phyloP scores from a whole-genome alignment of 345 rosid species.

The Theobroma cacao region DNA sequence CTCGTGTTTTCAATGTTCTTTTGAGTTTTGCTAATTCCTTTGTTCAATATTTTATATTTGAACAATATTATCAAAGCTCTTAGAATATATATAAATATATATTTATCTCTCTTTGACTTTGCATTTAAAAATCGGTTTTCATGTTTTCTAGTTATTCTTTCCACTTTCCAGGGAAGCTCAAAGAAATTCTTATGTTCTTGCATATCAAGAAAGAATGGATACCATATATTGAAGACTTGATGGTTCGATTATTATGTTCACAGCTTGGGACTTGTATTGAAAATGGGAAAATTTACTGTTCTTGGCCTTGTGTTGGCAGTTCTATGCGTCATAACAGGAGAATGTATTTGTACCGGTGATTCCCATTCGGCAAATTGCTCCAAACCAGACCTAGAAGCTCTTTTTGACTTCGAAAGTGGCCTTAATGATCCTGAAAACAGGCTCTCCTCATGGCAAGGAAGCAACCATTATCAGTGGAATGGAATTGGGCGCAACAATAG shows the following conservation, averaged over 20 bases:
- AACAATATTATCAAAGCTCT: background rate
- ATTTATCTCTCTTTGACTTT: background rate
- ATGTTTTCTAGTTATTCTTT: too few species aligned
- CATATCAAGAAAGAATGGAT: background rate
- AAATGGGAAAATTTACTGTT: conserved; percentile 17
- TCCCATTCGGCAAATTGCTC: conserved; percentile 22
- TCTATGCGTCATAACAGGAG: conserved; percentile 13
- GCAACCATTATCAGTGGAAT: conserved; percentile 38
- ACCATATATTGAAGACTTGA: background rate
- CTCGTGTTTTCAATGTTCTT: background rate
- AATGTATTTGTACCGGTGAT: conserved; percentile 19
- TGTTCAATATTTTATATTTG: background rate
- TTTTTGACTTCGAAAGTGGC: conserved; percentile 30
- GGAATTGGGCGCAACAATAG: conserved; percentile 32
- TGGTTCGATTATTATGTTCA: background rate
- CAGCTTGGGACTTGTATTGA: background rate
- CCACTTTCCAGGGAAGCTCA: background rate
- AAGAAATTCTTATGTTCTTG: background rate
- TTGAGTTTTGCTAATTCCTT: background rate
- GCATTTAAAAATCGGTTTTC: background rate
- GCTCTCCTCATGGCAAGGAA: conserved; percentile 36
- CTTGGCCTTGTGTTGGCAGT: conserved; percentile 10
- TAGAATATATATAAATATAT: background rate
- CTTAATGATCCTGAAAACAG: conserved; percentile 29
- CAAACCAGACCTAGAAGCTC: conserved; percentile 26